Base-by-base conservation (phyloP, 108 stramenopile species). In the Schizochytrium sp. region DNA sequence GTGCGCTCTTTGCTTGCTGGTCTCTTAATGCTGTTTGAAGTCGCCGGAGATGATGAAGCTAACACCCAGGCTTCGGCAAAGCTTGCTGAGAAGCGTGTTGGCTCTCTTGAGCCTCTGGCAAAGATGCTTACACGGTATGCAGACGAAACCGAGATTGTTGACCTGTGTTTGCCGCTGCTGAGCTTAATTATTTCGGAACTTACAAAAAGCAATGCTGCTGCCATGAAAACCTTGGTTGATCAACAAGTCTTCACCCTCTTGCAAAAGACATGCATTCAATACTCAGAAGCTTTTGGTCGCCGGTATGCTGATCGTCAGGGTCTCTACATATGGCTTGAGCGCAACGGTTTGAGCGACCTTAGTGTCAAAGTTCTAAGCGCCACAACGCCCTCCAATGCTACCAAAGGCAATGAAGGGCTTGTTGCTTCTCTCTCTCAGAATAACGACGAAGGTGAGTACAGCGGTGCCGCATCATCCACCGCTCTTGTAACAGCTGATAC, bases 261-360 rank as follows among this genome's bases (percentile, higher is more conserved):
- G 4, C 76, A 83, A 49, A 49, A 5, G 5, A n/a, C 76, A 5
- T 83, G 3, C 28, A 28, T 83, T 2, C 28, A n/a, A 8, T 53
- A 83, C 47, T 17, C 76, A 7, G 76, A 83, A 53, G 55, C 47
- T 5, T n/a, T 83, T 8, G 47, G 50, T 5, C 76, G 76, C 76
- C 76, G 47, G 50, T 83, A 83, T 50, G 50, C 50, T 53, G 76
- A 83, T 38, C 76, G 53, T n/a, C 50, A 83, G 47, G 76, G 53
- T 10, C 53, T 83, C 15, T 50, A 49, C 76, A 55, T 55, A 38
- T 83, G 76, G 76, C 76, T 83, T 40, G 76, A 83, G 76, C 76
- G 76, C 15, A 83, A 83, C 28, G 76, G 76, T 2, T 40, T 83
- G 28, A 83, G 76, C 76, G 76, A 83, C 76, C 76, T 83, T 28